Evolutionary conservation across 768 basidiomycete species (phyloP), one percentile per base, ranked within the genome.

Genomic region (Atractiella rhizophila): DNA sequence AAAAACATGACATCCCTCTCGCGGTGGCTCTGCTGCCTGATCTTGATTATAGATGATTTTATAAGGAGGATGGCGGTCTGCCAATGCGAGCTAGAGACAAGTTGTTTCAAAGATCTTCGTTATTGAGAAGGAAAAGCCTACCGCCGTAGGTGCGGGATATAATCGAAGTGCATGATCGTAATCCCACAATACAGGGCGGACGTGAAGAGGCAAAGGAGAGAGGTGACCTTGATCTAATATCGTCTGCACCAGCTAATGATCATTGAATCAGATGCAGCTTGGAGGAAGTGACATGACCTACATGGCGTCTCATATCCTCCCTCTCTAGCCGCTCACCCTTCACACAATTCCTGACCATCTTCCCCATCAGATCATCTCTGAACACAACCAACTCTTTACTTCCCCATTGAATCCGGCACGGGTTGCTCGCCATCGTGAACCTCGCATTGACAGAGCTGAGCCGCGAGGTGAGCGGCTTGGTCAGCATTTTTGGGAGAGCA

Each of bases 31-130:
- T 13, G 9, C 31, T 16, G 27, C 38, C 38, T 5, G 31, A 29
- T 44, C n/a, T n/a, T n/a, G n/a, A n/a, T 86, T 85, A 57, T 98
- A 98, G 1, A 86, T 96, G 48, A 91, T 66, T 52, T 91, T 82
- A 57, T 82, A 98, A 35, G 77, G 71, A 56, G 91, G 86, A 54
- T 94, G 91, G 59, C 76, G 85, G 61, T 98, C 91, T 1, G 91
- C 91, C 11, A 98, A 68, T 25, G 96, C 66, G 16, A 94, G 65
- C 85, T 91, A 46, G 15, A 21, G 29, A 25, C 40, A 42, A 3
- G 34, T 18, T 25, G 13, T 23, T 23, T 27, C 18, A 7, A 35
- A 55, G 40, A 57, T 40, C 39, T 2, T n/a, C 34, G 9, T 5
- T 15, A 20, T 21, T 5, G 24, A 30, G 9, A n/a, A 35, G 2